Percentiles rank a stretch among this genome's conserved stretches.
phyloP scores from a whole-genome alignment of 306 rosid species.

The Glycine soja region DNA sequence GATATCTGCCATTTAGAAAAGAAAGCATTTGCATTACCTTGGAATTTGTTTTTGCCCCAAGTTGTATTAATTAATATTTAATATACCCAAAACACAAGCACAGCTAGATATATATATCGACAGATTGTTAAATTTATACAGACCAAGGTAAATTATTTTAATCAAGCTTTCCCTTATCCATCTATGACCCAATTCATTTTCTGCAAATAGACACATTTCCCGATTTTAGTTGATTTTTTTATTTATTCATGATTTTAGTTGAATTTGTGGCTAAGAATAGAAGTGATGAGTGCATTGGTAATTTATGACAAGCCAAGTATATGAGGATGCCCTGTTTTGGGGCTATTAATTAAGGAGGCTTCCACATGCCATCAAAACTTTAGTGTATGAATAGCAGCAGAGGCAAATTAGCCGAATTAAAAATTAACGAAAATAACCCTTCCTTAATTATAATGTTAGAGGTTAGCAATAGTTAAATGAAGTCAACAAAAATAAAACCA shows the following conservation, averaged over 20 bases:
- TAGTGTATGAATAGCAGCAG: not conserved
- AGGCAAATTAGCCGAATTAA: constrained; percentile 1
- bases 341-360: not conserved
- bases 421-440: not conserved
- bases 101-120: not conserved
- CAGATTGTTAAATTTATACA: not conserved
- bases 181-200: not conserved
- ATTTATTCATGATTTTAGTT: too few relatives aligned
- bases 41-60: constrained; percentile 3
- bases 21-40: not conserved
- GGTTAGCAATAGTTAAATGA: not conserved
- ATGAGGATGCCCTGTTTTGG: constrained; percentile 42
- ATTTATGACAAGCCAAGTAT: not conserved
- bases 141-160: not conserved
- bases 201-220: not conserved
- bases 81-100: not conserved
- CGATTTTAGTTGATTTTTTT: not conserved
- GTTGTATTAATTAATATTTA: not conserved
- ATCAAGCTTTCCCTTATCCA: not conserved
- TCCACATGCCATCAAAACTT: not conserved
- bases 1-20: not conserved
- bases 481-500: constrained; percentile 7
- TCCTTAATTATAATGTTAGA: not conserved
- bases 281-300: not conserved
- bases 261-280: not conserved